Evolutionary conservation across 768 basidiomycete species (phyloP).

Genomic region (Pleurotus ostreatus): DNA sequence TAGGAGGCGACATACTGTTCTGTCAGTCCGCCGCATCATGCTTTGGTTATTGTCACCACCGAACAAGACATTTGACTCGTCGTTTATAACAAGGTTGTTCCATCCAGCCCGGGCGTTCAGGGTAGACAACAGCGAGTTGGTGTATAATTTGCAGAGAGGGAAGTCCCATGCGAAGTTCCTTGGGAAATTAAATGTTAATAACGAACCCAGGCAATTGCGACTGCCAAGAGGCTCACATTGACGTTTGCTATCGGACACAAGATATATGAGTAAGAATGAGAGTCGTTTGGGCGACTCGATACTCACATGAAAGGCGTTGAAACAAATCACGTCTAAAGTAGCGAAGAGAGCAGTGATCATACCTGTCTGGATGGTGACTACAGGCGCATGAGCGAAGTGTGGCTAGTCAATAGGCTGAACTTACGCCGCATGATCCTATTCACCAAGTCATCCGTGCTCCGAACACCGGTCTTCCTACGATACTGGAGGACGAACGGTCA

Average conservation of each 20-base stretch:
- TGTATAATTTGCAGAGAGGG: conserved; percentile 10
- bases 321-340: conserved; percentile 1
- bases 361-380: conserved; percentile 10
- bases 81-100: conserved; percentile 1
- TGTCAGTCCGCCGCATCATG: not conserved
- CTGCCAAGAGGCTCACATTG: not conserved
- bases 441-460: not conserved
- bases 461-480: not conserved
- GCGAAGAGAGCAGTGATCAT: conserved; percentile 6
- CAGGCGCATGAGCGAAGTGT: not conserved
- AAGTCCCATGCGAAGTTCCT: conserved; percentile 11
- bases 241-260: not conserved
- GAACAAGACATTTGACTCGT: conserved; percentile 2
- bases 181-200: not conserved
- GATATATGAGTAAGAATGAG: not conserved
- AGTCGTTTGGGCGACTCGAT: too few species aligned
- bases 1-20: not conserved
- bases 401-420: not conserved
- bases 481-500: not conserved
- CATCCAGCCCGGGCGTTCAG: conserved; percentile 9
- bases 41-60: not conserved
- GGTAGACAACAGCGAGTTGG: conserved; percentile 10
- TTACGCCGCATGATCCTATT: conserved; percentile 5
- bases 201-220: not conserved
- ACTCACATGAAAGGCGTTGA: conserved; percentile 1